Conservation (phyloP, 164 flowering plant genomes). For the Vitis amurensis region DNA sequence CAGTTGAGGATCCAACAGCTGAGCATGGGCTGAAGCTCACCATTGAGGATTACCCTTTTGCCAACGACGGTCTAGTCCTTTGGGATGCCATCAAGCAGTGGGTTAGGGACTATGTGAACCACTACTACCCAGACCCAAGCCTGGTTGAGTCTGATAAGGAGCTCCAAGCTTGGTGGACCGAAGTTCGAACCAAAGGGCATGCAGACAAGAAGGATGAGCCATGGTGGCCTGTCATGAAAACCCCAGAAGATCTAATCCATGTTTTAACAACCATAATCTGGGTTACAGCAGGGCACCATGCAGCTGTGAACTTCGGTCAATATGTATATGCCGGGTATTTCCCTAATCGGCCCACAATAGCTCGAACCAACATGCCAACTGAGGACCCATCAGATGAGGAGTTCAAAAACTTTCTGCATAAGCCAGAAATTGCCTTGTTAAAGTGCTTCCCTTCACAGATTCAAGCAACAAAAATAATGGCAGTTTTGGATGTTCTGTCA, state of each 20-base stretch:
- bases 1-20: slow-evolving; percentile 17
- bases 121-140: slow-evolving; percentile 18
- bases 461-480: slow-evolving; percentile 9
- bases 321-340: slow-evolving; percentile 17
- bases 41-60: slow-evolving; percentile 32
- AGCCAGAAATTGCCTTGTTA: slow-evolving; percentile 6
- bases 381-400: slow-evolving; percentile 1
- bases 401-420: background rate
- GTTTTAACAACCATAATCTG: slow-evolving; percentile 34
- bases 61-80: background rate
- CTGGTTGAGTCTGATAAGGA: slow-evolving; percentile 11
- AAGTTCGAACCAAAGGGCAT: slow-evolving; percentile 33
- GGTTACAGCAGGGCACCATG: slow-evolving; percentile 27
- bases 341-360: slow-evolving; percentile 11
- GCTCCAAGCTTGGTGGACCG: slow-evolving; percentile 31
- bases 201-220: slow-evolving; percentile 34
- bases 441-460: slow-evolving; percentile 3
- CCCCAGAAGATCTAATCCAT: slow-evolving; percentile 16
- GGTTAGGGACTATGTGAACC: slow-evolving; percentile 21
- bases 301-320: slow-evolving; percentile 31
- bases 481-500: slow-evolving; percentile 8
- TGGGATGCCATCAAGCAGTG: slow-evolving; percentile 22
- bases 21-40: slow-evolving; percentile 21
- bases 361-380: slow-evolving; percentile 4
- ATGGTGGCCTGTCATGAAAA: slow-evolving; percentile 39